These are phyloP conservation scores for Oryza coarctata DNA, from an alignment of 176 grass and related monocot genomes.

Conservation along the genomic window DNA sequence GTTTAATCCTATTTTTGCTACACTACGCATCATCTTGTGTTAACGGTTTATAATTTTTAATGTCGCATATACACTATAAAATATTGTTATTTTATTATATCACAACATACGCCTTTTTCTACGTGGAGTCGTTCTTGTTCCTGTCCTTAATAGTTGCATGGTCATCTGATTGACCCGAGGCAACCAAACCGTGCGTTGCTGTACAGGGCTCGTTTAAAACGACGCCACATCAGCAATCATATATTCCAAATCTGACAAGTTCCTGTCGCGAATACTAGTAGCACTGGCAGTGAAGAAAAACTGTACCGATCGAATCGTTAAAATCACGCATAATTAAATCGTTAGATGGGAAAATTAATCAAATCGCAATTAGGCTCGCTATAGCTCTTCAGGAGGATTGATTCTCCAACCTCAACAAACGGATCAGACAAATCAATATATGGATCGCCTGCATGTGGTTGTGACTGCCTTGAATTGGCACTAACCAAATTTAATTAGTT, in stretches of 20 bases:
- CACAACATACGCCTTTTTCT: no score
- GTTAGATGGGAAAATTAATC: neutral
- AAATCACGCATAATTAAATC: neutral
- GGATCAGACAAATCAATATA: neutral
- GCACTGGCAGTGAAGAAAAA: neutral
- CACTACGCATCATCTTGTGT: no score
- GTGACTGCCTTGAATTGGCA: neutral
- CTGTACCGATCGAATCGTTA: neutral
- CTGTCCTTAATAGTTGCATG: conserved; percentile 12
- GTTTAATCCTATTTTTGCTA: no score
- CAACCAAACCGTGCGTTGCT: conserved; percentile 32
- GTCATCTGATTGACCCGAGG: conserved; percentile 40
- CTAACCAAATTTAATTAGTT: neutral
- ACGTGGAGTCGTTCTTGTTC: neutral
- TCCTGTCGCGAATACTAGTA: neutral
- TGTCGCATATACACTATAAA: no score
- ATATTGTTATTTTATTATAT: no score
- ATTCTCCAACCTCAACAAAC: conserved; percentile 24
- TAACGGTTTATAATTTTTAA: no score
- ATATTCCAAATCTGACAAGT: neutral
- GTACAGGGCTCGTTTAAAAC: conserved; percentile 3
- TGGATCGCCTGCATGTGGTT: neutral
- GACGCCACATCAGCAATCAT: conserved; percentile 16
- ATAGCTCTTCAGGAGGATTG: conserved; percentile 20
- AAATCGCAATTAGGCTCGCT: neutral